A percentile compares a stretch with the other conserved stretches of the same genome.
These are phyloP conservation scores for Macrophomina pseudophaseolina DNA, from an alignment of 2,329 filamentous ascomycete species.

Conservation along the genomic window DNA sequence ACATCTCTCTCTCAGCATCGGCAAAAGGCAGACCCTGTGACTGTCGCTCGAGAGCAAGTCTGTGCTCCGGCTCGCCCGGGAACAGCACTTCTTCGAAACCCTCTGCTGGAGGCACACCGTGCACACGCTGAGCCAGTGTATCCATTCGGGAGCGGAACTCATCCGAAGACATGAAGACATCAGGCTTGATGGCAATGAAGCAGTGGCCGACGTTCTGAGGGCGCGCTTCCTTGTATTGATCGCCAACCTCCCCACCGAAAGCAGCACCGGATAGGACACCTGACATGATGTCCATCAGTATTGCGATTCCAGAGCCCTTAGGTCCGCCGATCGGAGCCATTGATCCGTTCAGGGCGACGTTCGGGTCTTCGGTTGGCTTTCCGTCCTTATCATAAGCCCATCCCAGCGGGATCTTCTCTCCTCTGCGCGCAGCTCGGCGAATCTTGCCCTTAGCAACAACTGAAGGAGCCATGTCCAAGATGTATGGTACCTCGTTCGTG, in stretches of 20 bases:
- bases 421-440: conserved; percentile 32
- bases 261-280: conserved; percentile 8
- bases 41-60: no score
- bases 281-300: conserved; percentile 24
- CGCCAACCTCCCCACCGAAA: conserved; percentile 6
- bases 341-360: conserved; percentile 32
- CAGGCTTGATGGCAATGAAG: conserved; percentile 17
- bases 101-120: not conserved
- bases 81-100: not conserved
- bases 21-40: no score
- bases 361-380: conserved; percentile 31
- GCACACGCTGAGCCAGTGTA: not conserved
- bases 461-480: conserved; percentile 35
- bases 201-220: conserved; percentile 19
- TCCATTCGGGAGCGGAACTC: conserved; percentile 15
- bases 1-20: no score
- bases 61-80: no score
- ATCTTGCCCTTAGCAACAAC: conserved; percentile 37
- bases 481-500: conserved; percentile 28
- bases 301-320: conserved; percentile 30
- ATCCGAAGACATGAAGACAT: not conserved
- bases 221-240: conserved; percentile 17
- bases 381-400: conserved; percentile 34
- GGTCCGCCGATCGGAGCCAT: conserved; percentile 32
- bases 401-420: conserved; percentile 34